Base-by-base conservation (phyloP, 371 early-diverging fungal genomes). In the Cokeromyces recurvatus region DNA sequence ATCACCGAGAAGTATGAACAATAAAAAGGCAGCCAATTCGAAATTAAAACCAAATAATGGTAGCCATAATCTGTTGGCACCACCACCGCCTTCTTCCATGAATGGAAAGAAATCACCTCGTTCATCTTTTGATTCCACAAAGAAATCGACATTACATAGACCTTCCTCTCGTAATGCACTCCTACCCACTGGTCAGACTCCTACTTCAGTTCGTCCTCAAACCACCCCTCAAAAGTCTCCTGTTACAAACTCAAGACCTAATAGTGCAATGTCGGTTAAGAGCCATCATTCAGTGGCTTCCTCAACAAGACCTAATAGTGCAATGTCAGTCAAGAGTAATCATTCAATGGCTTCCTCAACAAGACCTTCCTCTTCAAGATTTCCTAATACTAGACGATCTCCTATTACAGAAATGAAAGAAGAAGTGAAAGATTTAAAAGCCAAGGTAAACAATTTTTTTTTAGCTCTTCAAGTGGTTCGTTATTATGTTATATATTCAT, bases 361-460 rank as follows among this genome's bases (percentile, higher is more conserved):
- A 25, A 46, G 57, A 42, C 57, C 57, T 5, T 20, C 43, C 22
- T 16, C 44, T 10, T 37, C 49, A 23, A 43, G 39, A 11, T 36
- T 37, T 34, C 32, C 37, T 12, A 48, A 31, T 22, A 37, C 15
- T 20, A 8, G 29, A 11, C 29, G 37, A 23, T 47, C 20, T 7
- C 62, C 62, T 16, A 57, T 62, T 16, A 35, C 57, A 20, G 57
- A 57, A 23, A 57, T 57, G 58, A 62, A 53, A 32, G 62, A 62
- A 39, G 62, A 62, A 38, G 52, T 62, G 2, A 57, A 62, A 32
- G 62, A 40, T 4, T 32, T 62, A 14, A 62, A 62, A 46, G 53
- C 53, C 4, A 57, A 57, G 53, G 62, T 62, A 53, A 34, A 12
- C n/a, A n/a, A n/a, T n/a, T 11, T 32, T 20, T 15, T 3, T 27